Conservation (phyloP, 176 grass and related monocot genomes). For the Oryza longistaminata region DNA sequence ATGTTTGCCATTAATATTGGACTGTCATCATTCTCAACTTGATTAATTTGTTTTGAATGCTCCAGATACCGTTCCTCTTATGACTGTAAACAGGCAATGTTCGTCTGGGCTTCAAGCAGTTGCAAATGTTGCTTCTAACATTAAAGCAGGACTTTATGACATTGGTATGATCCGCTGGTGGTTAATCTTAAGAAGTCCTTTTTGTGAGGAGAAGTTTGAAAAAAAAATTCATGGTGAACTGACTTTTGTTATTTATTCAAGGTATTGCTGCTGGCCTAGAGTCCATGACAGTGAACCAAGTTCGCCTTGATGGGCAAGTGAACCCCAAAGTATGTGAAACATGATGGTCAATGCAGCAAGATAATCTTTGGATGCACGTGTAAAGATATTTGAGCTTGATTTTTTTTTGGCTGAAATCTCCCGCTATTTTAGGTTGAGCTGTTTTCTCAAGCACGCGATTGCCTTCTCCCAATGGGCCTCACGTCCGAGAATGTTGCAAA, state of each 20-base stretch:
- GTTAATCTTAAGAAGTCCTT: constrained; percentile 1
- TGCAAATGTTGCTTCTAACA: constrained; percentile 81
- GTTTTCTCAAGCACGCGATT: constrained; percentile 87
- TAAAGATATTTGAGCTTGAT: constrained; percentile 29
- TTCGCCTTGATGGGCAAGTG: constrained; percentile 30
- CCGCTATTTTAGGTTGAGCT: constrained; percentile 58
- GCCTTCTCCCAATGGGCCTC: constrained; percentile 91
- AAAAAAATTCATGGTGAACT: not conserved
- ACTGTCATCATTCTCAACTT: not conserved
- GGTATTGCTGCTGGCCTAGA: constrained; percentile 94
- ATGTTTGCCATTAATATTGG: not conserved
- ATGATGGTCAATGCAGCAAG: constrained; percentile 9
- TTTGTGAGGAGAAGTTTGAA: not conserved
- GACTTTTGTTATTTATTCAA: constrained; percentile 32
- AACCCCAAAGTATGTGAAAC: constrained; percentile 77
- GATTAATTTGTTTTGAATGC: constrained; percentile 30
- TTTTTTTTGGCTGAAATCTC: constrained; percentile 22
- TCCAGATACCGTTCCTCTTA: constrained; percentile 89
- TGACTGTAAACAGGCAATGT: constrained; percentile 88
- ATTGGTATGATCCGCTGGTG: constrained; percentile 53
- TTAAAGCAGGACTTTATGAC: constrained; percentile 82
- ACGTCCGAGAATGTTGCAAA: constrained; percentile 95
- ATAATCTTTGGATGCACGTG: constrained; percentile 8
- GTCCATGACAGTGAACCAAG: constrained; percentile 75
- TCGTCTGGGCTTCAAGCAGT: constrained; percentile 96